These are phyloP conservation scores for Albugo laibachii DNA, from an alignment of 352 stramenopile species.

Conservation along the genomic window DNA sequence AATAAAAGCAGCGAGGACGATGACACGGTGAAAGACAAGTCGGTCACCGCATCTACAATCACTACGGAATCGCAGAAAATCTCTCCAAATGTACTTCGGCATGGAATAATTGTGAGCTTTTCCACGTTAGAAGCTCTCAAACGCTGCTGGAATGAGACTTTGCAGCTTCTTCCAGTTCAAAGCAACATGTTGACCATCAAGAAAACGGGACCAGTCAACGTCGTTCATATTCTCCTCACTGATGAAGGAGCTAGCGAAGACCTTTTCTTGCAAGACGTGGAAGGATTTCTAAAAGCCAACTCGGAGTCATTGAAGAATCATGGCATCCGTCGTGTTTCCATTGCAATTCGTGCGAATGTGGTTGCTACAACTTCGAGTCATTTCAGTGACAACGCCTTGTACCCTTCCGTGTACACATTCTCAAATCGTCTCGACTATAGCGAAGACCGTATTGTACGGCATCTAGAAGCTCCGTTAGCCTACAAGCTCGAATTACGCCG, in stretches of 20 bases:
- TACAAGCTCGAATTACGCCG: slow-evolving; percentile 97
- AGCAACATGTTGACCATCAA: slow-evolving; percentile 46
- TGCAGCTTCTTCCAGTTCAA: slow-evolving; percentile 44
- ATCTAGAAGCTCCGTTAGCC: slow-evolving; percentile 95
- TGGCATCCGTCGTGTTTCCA: slow-evolving; percentile 80
- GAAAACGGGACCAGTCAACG: slow-evolving; percentile 40
- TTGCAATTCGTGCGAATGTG: slow-evolving; percentile 48
- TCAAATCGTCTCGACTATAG: slow-evolving; percentile 78
- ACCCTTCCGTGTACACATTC: slow-evolving; percentile 82
- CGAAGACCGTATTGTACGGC: slow-evolving; percentile 94
- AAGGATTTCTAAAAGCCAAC: slow-evolving; percentile 45
- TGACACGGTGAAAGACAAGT: slow-evolving; percentile 4
- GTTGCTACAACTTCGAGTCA: slow-evolving; percentile 12
- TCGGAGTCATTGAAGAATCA: slow-evolving; percentile 29
- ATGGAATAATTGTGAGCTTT: slow-evolving; percentile 78
- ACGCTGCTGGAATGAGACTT: slow-evolving; percentile 36
- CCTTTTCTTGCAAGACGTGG: slow-evolving; percentile 25
- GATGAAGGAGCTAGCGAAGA: slow-evolving; percentile 42
- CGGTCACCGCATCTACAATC: slow-evolving; percentile 7
- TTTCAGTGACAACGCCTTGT: slow-evolving; percentile 44
- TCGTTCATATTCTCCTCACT: slow-evolving; percentile 65
- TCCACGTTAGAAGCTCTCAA: slow-evolving; percentile 65
- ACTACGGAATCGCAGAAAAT: slow-evolving; percentile 50
- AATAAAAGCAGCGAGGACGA: background rate
- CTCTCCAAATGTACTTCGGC: slow-evolving; percentile 37